Conservation (phyloP, 116 monocot species). For the Posidonia oceanica region DNA sequence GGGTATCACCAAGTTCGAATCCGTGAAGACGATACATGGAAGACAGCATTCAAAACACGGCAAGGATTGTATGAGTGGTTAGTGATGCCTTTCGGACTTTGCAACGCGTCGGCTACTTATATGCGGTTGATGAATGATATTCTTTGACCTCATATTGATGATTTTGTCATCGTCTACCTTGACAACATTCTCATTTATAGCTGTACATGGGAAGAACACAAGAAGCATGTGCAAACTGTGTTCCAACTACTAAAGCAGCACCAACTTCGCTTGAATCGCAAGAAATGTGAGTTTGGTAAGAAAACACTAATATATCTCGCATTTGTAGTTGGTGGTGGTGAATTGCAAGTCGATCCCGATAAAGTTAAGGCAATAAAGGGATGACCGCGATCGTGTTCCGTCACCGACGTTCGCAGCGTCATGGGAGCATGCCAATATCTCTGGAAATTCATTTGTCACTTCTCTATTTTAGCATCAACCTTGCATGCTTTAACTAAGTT, state of each 20-base stretch:
- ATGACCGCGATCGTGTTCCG: no score
- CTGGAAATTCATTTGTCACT: background rate
- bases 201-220: background rate
- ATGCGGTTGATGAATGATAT: background rate
- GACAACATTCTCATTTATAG: slow-evolving; percentile 4
- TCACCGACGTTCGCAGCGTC: background rate
- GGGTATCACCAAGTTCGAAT: slow-evolving; percentile 7
- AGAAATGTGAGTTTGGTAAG: slow-evolving; percentile 2
- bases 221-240: background rate
- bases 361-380: background rate
- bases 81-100: background rate
- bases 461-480: background rate
- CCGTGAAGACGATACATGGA: background rate
- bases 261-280: background rate
- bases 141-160: background rate
- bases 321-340: background rate
- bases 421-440: background rate
- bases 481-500: background rate
- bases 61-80: background rate
- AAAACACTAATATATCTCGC: background rate
- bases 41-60: background rate
- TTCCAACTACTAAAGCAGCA: background rate
- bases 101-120: background rate
- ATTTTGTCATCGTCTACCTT: background rate
- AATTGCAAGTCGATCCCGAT: background rate